Base-by-base conservation (phyloP, 2,329 filamentous ascomycete species). In the Geosmithia flava region DNA sequence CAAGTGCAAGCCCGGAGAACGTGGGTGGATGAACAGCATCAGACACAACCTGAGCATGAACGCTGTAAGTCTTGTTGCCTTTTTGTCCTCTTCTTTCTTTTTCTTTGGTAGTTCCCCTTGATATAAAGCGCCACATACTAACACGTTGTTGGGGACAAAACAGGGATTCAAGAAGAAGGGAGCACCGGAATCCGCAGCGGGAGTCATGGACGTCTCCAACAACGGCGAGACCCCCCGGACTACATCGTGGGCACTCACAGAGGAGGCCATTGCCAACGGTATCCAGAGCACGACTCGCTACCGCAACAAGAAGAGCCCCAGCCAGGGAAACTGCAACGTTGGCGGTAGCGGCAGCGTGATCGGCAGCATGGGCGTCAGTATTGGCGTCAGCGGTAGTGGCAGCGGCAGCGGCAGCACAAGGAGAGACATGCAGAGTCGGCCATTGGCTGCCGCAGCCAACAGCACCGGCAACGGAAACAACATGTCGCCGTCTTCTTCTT, bases 21-120 rank as follows among this genome's bases (percentile, higher is more conserved):
- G 81, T 56, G 91, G 90, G 10, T 97, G 91, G 91, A 85, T 91
- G 66, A 97, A 96, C 64, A 95, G 87, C 61, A 94, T 97, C 54
- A 80, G 91, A 2, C 91, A 97, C 63, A 97, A 97, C 56, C 70
- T 97, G 7, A 95, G 88, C 45, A 96, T 97, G 90, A 97, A 97
- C 57, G 75, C 76, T 51, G 91, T 96, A 78, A 67, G 68, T 54
- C 13, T n/a, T 43, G 44, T 46, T 42, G 49, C 3, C 29, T 59
- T 33, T 53, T 45, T 48, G 4, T 8, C 23, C 48, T 48, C 44
- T 52, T 47, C 42, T 7, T 42, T 19, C 17, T 19, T 7, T 8
- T 5, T 4, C 23, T 27, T 27, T 8, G 4, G 8, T 43, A 20
- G 39, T 47, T 4, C 17, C 15, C 8, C 7, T 23, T 47, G 44